A percentile compares a stretch with the other conserved stretches of the same genome.
These are phyloP conservation scores for Phytophthora pinifolia DNA, from an alignment of 352 stramenopile genomes.

Conservation along the genomic window DNA sequence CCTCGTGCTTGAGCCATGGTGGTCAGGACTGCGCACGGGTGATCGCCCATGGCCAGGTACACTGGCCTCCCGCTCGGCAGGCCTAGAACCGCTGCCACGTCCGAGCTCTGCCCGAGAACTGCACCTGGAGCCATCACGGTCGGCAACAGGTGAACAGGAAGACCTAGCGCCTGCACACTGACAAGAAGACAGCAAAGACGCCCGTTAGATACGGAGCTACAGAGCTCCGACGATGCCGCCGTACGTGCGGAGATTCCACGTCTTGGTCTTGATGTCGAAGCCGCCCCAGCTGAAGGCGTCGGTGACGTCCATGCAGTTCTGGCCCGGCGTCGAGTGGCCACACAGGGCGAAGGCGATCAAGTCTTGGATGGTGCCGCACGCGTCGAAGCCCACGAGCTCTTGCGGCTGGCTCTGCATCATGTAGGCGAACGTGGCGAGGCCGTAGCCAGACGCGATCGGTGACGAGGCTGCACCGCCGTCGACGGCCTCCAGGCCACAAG, in stretches of 20 bases:
- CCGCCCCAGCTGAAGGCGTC: constrained; percentile 75
- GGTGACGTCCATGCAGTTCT: constrained; percentile 63
- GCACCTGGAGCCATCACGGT: constrained; percentile 38
- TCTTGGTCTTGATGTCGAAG: constrained; percentile 42
- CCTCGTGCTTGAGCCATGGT: constrained; percentile 29
- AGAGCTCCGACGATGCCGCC: background rate
- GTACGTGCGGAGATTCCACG: constrained; percentile 48
- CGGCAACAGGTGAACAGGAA: constrained; percentile 54
- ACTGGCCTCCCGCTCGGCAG: constrained; percentile 38
- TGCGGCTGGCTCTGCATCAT: constrained; percentile 30
- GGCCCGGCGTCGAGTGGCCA: constrained; percentile 24
- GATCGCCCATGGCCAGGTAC: constrained; percentile 68
- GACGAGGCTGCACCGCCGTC: constrained; percentile 32
- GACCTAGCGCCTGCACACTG: constrained; percentile 51
- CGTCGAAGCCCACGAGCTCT: constrained; percentile 41
- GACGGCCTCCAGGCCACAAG: constrained; percentile 5
- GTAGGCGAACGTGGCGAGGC: constrained; percentile 62
- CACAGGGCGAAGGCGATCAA: constrained; percentile 63
- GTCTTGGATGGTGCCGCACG: constrained; percentile 75
- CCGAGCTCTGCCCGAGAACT: constrained; percentile 39
- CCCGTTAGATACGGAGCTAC: background rate
- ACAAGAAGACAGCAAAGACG: background rate
- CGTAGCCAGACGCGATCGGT: constrained; percentile 56
- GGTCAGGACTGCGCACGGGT: constrained; percentile 64
- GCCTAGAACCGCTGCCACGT: constrained; percentile 16